Conservation (phyloP, 2,329 filamentous ascomycete genomes). For the Intubia oerlemansii region DNA sequence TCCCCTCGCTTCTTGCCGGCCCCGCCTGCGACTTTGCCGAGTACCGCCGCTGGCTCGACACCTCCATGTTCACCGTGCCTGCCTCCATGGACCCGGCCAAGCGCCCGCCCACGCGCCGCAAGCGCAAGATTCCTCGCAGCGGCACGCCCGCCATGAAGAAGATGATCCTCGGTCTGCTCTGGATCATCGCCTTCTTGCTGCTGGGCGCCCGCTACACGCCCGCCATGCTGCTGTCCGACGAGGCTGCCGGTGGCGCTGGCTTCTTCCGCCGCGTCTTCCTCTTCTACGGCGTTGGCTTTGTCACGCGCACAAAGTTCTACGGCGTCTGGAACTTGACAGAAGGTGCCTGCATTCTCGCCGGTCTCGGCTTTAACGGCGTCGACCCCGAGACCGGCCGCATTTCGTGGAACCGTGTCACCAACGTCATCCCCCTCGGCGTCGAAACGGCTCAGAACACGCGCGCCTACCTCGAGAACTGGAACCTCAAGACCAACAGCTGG, state of each 20-base stretch:
- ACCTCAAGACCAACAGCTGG: conserved; percentile 98
- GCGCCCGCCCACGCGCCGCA: conserved; percentile 68
- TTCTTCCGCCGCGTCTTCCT: conserved; percentile 56
- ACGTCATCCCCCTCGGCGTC: conserved; percentile 69
- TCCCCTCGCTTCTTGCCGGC: conserved; percentile 72
- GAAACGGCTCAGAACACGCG: conserved; percentile 88
- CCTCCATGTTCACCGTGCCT: conserved; percentile 80
- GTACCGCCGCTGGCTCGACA: conserved; percentile 82
- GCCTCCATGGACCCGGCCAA: conserved; percentile 64
- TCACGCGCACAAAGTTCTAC: conserved; percentile 81
- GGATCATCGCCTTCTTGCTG: conserved; percentile 61
- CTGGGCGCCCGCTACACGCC: conserved; percentile 26
- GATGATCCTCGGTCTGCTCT: conserved; percentile 47
- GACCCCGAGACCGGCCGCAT: conserved; percentile 69
- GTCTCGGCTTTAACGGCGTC: conserved; percentile 84
- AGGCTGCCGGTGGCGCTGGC: conserved; percentile 40
- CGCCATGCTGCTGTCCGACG: conserved; percentile 30
- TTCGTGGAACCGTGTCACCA: conserved; percentile 75
- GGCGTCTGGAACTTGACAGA: conserved; percentile 89
- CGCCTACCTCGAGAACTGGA: conserved; percentile 81
- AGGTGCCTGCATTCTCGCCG: conserved; percentile 81
- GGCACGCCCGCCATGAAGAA: conserved; percentile 69
- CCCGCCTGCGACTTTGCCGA: conserved; percentile 91
- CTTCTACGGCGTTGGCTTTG: conserved; percentile 67
- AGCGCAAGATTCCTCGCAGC: conserved; percentile 80